Evolutionary conservation across 2,329 filamentous ascomycete genomes (phyloP).

Genomic region (Fusarium sp.): DNA sequence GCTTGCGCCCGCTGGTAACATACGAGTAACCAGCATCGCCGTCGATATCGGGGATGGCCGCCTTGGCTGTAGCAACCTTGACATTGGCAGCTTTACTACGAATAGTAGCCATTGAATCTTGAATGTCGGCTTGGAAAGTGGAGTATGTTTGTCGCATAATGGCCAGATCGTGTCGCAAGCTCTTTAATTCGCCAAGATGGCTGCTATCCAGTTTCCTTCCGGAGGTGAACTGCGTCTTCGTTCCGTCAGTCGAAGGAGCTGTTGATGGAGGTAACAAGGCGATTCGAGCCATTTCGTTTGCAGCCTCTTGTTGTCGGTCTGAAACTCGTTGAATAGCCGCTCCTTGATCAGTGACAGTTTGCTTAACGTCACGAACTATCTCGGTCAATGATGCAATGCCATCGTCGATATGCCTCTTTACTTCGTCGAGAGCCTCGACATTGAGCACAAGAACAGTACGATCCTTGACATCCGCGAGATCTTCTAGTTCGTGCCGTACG

Average conservation of each 20-base stretch:
- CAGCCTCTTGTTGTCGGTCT: slow-evolving; percentile 88
- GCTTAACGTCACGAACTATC: slow-evolving; percentile 87
- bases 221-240: slow-evolving; percentile 48
- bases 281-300: slow-evolving; percentile 81
- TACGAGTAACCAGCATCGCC: slow-evolving; percentile 86
- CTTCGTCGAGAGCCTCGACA: slow-evolving; percentile 91
- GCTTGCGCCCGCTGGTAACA: slow-evolving; percentile 87
- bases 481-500: slow-evolving; percentile 95
- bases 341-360: slow-evolving; percentile 85
- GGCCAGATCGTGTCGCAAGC: slow-evolving; percentile 86
- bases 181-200: slow-evolving; percentile 83
- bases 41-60: slow-evolving; percentile 76
- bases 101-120: slow-evolving; percentile 86
- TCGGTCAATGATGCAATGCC: slow-evolving; percentile 82
- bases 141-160: slow-evolving; percentile 94
- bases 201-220: slow-evolving; percentile 63
- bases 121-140: slow-evolving; percentile 87
- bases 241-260: slow-evolving; percentile 56
- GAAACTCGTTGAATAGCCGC: slow-evolving; percentile 86
- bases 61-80: slow-evolving; percentile 78
- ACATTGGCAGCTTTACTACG: slow-evolving; percentile 84
- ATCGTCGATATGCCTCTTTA: slow-evolving; percentile 96
- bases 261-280: slow-evolving; percentile 60
- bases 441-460: slow-evolving; percentile 95
- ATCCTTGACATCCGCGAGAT: slow-evolving; percentile 92